Evolutionary conservation across 441 rosid genomes (phyloP).

Genomic region (Raphanus hybrid): DNA sequence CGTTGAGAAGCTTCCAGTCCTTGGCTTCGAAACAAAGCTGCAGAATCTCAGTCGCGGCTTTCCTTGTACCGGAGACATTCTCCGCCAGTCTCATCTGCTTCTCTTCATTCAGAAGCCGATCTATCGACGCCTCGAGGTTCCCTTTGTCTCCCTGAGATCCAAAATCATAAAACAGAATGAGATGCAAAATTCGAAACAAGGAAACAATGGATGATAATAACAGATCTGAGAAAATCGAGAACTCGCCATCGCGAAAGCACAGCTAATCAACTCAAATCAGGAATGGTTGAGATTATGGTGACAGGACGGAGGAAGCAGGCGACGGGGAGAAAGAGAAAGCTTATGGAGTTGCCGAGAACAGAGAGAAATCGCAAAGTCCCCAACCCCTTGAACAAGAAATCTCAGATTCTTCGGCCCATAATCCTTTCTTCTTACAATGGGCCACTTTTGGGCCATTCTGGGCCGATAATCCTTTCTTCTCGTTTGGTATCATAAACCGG

Average conservation of each 20-base stretch:
- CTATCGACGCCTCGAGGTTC: conserved; percentile 71
- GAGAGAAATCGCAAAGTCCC: conserved; percentile 16
- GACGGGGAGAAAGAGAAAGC: conserved; percentile 2
- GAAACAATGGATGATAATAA: neutral
- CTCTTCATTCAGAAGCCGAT: conserved; percentile 71
- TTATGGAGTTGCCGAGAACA: conserved; percentile 27
- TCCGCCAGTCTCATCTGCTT: conserved; percentile 91
- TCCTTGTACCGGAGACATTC: conserved; percentile 82
- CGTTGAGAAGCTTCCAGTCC: conserved; percentile 85
- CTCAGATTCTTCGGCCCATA: conserved; percentile 39
- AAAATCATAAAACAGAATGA: conserved; percentile 9
- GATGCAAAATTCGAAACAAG: conserved; percentile 16
- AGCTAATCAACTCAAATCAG: conserved; percentile 8
- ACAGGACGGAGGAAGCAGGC: conserved; percentile 15
- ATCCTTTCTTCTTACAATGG: neutral
- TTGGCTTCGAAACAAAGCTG: conserved; percentile 84
- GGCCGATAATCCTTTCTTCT: conserved; percentile 19
- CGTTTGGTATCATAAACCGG: conserved; percentile 8
- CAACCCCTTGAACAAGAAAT: conserved; percentile 46
- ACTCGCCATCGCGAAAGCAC: conserved; percentile 37
- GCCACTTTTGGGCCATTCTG: neutral
- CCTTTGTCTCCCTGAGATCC: conserved; percentile 60
- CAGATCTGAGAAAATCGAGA: conserved; percentile 34
- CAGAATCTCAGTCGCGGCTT: conserved; percentile 77
- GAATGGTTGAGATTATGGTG: conserved; percentile 21